A percentile compares a stretch with the other conserved stretches of the same genome.
phyloP scores from a whole-genome alignment of 78 protist genomes.

The Monosiga brevicollis region DNA sequence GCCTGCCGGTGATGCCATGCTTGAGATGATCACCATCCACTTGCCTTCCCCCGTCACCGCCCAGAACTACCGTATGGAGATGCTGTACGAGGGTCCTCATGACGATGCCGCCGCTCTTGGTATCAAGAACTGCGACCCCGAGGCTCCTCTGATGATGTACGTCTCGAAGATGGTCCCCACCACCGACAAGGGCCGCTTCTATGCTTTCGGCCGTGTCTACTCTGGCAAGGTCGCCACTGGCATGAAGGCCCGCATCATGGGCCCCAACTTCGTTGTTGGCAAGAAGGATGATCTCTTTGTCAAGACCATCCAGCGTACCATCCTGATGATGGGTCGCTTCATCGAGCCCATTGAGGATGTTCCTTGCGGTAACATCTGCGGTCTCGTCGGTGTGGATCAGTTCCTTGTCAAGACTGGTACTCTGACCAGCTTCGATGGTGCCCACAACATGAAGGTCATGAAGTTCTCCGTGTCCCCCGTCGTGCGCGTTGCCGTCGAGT shows the following conservation, averaged over 20 bases:
- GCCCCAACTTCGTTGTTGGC: slow-evolving; percentile 92
- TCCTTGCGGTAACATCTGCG: slow-evolving; percentile 95
- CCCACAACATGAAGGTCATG: slow-evolving; percentile 87
- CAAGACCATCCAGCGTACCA: slow-evolving; percentile 95
- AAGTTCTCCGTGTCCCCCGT: slow-evolving; percentile 99
- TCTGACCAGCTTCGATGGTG: slow-evolving; percentile 81
- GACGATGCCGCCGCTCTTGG: slow-evolving; percentile 77
- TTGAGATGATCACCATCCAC: slow-evolving; percentile 91
- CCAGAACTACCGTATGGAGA: slow-evolving; percentile 90
- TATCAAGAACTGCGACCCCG: slow-evolving; percentile 79
- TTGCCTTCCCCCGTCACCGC: slow-evolving; percentile 96
- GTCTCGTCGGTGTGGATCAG: slow-evolving; percentile 97
- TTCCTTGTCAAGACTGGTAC: slow-evolving; percentile 97
- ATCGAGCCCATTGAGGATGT: slow-evolving; percentile 79
- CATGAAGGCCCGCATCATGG: slow-evolving; percentile 92
- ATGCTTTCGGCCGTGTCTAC: slow-evolving; percentile 99
- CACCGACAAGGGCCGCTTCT: slow-evolving; percentile 95
- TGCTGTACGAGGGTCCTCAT: slow-evolving; percentile 90
- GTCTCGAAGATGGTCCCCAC: slow-evolving; percentile 99
- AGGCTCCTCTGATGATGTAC: slow-evolving; percentile 97
- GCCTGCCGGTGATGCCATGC: slow-evolving; percentile 96
- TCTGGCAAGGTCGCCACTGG: slow-evolving; percentile 93
- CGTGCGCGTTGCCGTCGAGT: slow-evolving; percentile 98
- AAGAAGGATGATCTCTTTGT: slow-evolving; percentile 89
- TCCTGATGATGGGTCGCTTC: slow-evolving; percentile 97